A percentile compares a stretch with the other conserved stretches of the same genome.
Evolutionary conservation across 192 early-diverging fungal genomes (phyloP).

Genomic region (Coemansia sp.): DNA sequence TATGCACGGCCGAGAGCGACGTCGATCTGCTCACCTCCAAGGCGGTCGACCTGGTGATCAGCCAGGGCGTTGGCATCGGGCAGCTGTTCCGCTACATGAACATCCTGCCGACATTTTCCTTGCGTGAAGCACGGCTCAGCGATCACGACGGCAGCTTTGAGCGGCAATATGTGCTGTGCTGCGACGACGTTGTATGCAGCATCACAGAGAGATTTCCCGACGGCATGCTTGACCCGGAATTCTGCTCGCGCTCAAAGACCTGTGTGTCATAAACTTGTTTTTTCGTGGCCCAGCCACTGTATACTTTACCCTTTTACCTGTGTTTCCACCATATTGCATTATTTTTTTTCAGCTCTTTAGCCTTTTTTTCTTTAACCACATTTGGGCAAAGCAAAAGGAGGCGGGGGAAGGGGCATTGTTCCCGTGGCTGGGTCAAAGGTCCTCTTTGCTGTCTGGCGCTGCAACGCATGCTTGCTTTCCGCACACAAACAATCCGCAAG

Average conservation of each 20-base stretch:
- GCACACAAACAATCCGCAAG: too few relatives aligned
- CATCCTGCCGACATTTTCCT: constrained; percentile 40
- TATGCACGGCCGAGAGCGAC: constrained; percentile 43
- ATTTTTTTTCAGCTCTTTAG: neutral
- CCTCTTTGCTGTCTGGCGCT: too few relatives aligned
- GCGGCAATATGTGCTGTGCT: constrained; percentile 43
- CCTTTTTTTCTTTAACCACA: neutral
- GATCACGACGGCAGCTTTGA: constrained; percentile 40
- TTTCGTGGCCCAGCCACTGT: neutral
- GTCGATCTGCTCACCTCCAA: constrained; percentile 40
- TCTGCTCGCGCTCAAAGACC: constrained; percentile 15
- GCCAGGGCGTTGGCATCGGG: constrained; percentile 50
- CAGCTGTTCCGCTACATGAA: constrained; percentile 54
- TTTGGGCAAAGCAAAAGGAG: constrained; percentile 5
- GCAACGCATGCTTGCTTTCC: too few relatives aligned
- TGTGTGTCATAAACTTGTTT: neutral
- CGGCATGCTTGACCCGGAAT: constrained; percentile 46
- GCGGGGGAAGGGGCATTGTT: too few relatives aligned
- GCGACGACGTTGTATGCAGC: constrained; percentile 39
- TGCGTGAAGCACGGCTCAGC: constrained; percentile 46
- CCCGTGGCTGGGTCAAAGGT: too few relatives aligned
- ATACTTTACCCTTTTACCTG: neutral
- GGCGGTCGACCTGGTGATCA: constrained; percentile 42
- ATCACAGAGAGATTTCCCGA: constrained; percentile 44
- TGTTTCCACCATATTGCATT: neutral